A percentile compares a stretch with the other conserved stretches of the same genome.
phyloP scores from a whole-genome alignment of 441 rosid genomes.

The Mallotus japonicus region DNA sequence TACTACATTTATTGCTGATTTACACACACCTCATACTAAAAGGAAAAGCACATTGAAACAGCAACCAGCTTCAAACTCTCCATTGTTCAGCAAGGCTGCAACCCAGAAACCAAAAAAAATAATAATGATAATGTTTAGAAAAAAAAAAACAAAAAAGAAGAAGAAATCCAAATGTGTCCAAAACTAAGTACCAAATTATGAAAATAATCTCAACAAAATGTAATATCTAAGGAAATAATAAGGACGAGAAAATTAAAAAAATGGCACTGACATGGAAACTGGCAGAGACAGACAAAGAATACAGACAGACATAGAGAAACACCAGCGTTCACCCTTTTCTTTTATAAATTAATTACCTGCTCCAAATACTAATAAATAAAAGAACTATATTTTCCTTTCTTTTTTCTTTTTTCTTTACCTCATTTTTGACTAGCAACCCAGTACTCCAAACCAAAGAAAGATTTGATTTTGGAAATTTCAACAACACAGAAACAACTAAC shows the following conservation, averaged over 20 bases:
- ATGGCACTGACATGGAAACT: constrained; percentile 32
- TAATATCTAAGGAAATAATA: not conserved
- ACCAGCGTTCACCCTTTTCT: not conserved
- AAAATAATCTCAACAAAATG: not conserved
- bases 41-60: constrained; percentile 5
- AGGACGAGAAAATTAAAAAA: constrained; percentile 6
- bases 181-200: not conserved
- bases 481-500: not conserved
- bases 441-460: not conserved
- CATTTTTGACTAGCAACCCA: not conserved
- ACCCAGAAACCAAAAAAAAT: constrained; percentile 10
- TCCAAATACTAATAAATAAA: not conserved
- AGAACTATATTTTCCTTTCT: not conserved
- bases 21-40: constrained; percentile 18
- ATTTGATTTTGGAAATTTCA: constrained; percentile 14
- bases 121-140: not conserved
- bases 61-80: constrained; percentile 17
- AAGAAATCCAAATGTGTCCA: not conserved
- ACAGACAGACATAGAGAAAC: not conserved
- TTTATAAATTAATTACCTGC: not conserved
- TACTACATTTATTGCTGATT: constrained; percentile 16
- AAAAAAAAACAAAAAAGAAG: not conserved
- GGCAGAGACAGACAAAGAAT: constrained; percentile 20
- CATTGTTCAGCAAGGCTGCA: constrained; percentile 12
- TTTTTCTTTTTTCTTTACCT: not conserved